phyloP scores from a whole-genome alignment of 1,284 basidiomycete species.

The Tylopilus sp. region DNA sequence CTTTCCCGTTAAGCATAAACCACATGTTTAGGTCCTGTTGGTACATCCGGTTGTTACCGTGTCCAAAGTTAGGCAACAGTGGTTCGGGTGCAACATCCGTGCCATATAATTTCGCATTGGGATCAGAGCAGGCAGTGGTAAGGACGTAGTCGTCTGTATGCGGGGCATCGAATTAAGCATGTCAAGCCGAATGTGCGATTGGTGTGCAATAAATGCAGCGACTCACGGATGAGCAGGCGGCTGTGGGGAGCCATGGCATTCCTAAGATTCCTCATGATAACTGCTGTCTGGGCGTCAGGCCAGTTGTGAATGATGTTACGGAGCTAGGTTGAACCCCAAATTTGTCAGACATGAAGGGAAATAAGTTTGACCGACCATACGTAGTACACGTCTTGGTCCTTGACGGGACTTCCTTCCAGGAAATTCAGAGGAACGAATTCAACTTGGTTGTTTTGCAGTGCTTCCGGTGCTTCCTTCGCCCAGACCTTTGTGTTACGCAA shows the following conservation, averaged over 20 bases:
- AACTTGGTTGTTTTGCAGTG: conserved; percentile 34
- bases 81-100: conserved; percentile 26
- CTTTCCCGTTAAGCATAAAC: conserved; percentile 26
- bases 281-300: conserved; percentile 21
- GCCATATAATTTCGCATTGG: conserved; percentile 6
- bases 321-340: conserved; percentile 13
- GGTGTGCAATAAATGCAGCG: too few relatives aligned
- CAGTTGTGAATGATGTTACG: conserved; percentile 28
- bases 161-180: neutral
- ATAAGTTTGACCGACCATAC: conserved; percentile 22
- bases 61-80: conserved; percentile 31
- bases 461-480: conserved; percentile 33
- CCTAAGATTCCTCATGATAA: conserved; percentile 21
- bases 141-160: conserved; percentile 24
- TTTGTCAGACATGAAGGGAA: neutral
- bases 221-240: conserved; percentile 28
- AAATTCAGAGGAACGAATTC: conserved; percentile 43
- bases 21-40: conserved; percentile 31
- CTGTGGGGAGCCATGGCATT: conserved; percentile 25
- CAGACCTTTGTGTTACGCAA: conserved; percentile 28
- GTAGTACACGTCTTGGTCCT: conserved; percentile 43
- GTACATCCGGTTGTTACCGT: conserved; percentile 23
- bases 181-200: neutral
- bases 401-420: conserved; percentile 39
- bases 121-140: conserved; percentile 5